A percentile compares a stretch with the other conserved stretches of the same genome.
Conservation (phyloP, 352 stramenopile species). For the Elongisporangium senticosum region DNA sequence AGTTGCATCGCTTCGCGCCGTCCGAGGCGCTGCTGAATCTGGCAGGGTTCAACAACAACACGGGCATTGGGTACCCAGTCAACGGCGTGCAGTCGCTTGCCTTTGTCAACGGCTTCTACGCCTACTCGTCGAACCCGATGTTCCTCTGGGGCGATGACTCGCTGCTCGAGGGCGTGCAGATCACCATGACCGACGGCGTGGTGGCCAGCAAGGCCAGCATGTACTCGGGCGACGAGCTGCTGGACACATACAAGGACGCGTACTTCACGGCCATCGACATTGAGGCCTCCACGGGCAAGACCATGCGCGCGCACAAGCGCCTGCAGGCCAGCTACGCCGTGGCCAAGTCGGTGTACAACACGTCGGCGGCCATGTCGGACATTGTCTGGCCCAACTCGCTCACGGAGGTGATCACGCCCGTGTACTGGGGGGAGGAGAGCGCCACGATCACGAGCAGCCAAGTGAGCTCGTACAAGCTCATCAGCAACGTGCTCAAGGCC, state of each 20-base stretch:
- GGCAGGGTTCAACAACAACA: conserved; percentile 13
- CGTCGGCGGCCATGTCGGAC: conserved; percentile 6
- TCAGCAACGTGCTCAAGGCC: conserved; percentile 4
- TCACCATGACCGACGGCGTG: conserved; percentile 43
- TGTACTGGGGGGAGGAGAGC: conserved; percentile 12
- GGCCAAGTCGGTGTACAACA: conserved; percentile 20
- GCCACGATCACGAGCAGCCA: conserved; percentile 4
- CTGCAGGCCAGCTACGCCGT: conserved; percentile 61
- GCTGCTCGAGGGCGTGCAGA: conserved; percentile 33
- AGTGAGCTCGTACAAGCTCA: conserved; percentile 7
- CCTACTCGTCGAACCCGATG: conserved; percentile 53
- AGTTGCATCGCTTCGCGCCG: conserved; percentile 46
- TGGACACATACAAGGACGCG: conserved; percentile 39
- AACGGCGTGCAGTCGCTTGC: conserved; percentile 43
- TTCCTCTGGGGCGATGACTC: conserved; percentile 51
- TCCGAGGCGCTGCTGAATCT: conserved; percentile 25
- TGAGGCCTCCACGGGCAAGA: conserved; percentile 62
- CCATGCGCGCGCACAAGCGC: conserved; percentile 63
- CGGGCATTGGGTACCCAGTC: conserved; percentile 42
- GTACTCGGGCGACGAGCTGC: conserved; percentile 37
- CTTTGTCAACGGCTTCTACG: conserved; percentile 48
- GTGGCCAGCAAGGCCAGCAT: conserved; percentile 31
- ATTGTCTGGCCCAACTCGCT: conserved; percentile 8
- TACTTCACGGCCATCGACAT: conserved; percentile 63
- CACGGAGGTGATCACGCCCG: conserved; percentile 8